Base-by-base conservation (phyloP, 208 protist genomes). In the Acanthamoeba castellanii region DNA sequence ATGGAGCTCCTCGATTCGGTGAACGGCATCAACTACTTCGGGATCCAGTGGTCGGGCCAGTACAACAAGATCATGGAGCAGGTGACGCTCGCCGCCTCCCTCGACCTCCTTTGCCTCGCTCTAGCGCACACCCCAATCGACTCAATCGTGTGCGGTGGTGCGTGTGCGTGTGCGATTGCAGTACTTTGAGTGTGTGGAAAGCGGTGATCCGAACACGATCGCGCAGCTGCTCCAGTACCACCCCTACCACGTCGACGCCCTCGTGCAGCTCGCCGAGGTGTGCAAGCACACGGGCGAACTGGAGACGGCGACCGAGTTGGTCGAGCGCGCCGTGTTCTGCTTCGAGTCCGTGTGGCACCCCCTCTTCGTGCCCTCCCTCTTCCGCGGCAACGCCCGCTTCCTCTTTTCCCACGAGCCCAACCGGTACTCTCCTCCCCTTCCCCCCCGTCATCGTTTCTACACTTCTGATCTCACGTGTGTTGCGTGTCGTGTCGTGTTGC, bases 241-340 rank as follows among this genome's bases (percentile, higher is more conserved):
- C 27, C 82, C 82, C 4, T 90, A 90, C 27, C 82, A 90, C 82
- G n/a, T 90, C 20, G 82, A 90, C 47, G 47, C 82, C 37, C 82
- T 90, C 27, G 47, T 90, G 16, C 82, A 90, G 82, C 82, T 90
- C 1, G 47, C 47, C 32, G 82, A 90, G 52, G 87, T 92, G 52
- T 92, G 87, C 47, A 92, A 74, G 27, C 87, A 92, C 61, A 92
- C 87, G 61, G 87, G 87, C n/a, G 87, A 92, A 59, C 32, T 68
- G 87, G 87, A 92, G 34, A 92, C 64, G 59, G 87, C 87, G 34
- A 74, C 87, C n/a, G 87, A 92, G 61, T 20, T 92, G 52, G 64
- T 92, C 30, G 87, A 92, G 30, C 52, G 87, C 16, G 87, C 87
- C 30, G 27, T 92, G 22, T 92, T 92, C 87, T 76, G 87, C 87